Evolutionary conservation across 2,329 filamentous ascomycete genomes (phyloP), one percentile per base, ranked within the genome.

Genomic region (Colletotrichum salicis): DNA sequence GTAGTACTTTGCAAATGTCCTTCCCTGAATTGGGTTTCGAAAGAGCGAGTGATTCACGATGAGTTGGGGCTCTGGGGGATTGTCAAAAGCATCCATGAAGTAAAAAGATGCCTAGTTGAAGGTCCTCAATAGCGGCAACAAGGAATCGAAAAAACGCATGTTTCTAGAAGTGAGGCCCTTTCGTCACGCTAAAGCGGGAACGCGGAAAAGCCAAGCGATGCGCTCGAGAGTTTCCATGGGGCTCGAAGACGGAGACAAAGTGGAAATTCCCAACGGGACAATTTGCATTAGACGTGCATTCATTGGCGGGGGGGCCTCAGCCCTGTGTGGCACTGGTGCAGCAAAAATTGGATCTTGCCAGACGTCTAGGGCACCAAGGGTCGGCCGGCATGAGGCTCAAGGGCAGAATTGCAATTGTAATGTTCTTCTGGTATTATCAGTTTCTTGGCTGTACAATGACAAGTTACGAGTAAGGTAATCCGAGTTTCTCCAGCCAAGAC

Each of bases 231-330:
- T 41, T 41, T 52, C 35, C 57, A 33, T 45, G 66, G 52, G 52
- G 27, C 7, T n/a, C 48, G 13, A n/a, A 56, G 51, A 51, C 11
- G 61, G 61, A 15, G 48, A 48, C 48, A 10, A 11, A 66, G 55
- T 24, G 64, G 64, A 41, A 31, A 11, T 51, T 41, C 12, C 19
- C n/a, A 29, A 61, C 45, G 24, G 54, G 52, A 58, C 64, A 52
- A 71, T 71, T 59, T 35, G 57, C 31, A 63, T 63, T 58, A 48
- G 41, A 15, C 58, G 27, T 12, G 41, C 52, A n/a, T n/a, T 63
- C 24, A 71, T 71, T 71, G 68, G 68, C 27, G 59, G 48, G 7
- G 51, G 63, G 27, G 22, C 6, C 15, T 71, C 68, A 71, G 68
- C 68, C 68, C 68, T 71, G 58, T 58, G n/a, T 48, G 37, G 37